Conservation (phyloP, 1,284 basidiomycete species). For the Anthracocystis setariae region DNA sequence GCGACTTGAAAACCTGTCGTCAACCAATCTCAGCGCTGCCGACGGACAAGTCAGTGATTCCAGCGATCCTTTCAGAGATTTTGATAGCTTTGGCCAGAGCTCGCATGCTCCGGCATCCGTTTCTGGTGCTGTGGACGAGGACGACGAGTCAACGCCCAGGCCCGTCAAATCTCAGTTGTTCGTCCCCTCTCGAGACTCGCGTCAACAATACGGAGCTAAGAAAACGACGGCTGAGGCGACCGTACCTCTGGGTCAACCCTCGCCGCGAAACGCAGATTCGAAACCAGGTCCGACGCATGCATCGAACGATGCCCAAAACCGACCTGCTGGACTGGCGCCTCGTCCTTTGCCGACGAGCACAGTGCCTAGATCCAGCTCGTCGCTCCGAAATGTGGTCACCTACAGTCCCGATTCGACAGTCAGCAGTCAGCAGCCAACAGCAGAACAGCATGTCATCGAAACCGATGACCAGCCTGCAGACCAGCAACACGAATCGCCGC, state of each 20-base stretch:
- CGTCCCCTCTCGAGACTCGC: constrained; percentile 13
- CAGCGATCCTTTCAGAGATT: constrained; percentile 53
- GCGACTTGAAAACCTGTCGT: constrained; percentile 23
- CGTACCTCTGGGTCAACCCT: not conserved
- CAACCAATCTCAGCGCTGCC: constrained; percentile 21
- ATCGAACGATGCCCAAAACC: not conserved
- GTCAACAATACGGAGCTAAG: constrained; percentile 5
- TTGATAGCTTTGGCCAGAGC: constrained; percentile 55
- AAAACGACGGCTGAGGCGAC: not conserved
- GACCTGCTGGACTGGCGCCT: constrained; percentile 8
- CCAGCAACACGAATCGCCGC: constrained; percentile 6
- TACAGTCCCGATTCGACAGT: constrained; percentile 44
- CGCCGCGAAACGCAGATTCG: not conserved
- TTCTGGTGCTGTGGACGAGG: constrained; percentile 4
- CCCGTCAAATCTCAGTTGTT: constrained; percentile 33
- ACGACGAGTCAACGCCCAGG: constrained; percentile 25
- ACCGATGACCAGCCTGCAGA: constrained; percentile 9
- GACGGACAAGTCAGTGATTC: constrained; percentile 37
- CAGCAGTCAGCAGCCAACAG: constrained; percentile 33
- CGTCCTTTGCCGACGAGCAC: constrained; percentile 21
- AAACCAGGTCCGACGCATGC: not conserved
- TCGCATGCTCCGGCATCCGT: constrained; percentile 25
- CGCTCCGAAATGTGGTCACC: constrained; percentile 44
- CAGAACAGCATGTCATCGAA: constrained; percentile 9
- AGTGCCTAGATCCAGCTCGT: constrained; percentile 39